phyloP scores from a whole-genome alignment of 2,329 filamentous ascomycete species.

The Ceratocystis cubensis region DNA sequence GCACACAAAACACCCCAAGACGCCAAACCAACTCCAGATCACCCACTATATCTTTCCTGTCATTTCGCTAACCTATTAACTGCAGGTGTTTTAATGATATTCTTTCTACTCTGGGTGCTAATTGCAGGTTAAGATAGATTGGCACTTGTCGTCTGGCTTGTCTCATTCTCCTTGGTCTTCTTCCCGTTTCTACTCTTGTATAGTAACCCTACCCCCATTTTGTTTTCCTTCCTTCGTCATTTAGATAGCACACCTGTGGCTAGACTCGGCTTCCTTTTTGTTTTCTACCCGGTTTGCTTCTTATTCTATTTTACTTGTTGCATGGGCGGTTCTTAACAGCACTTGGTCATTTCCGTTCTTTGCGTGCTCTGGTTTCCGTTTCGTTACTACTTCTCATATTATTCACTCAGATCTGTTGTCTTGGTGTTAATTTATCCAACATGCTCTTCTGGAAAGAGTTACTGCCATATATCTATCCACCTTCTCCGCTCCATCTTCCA shows the following conservation, averaged over 20 bases:
- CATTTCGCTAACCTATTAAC: slow-evolving; percentile 34
- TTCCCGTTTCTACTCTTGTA: neutral
- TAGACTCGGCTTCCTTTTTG: neutral
- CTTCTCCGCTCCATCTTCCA: neutral
- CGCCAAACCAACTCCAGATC: neutral
- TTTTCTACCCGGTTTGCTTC: neutral
- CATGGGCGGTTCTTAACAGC: slow-evolving; percentile 22
- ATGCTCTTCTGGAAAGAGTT: slow-evolving; percentile 10
- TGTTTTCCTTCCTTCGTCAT: neutral
- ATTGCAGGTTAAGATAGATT: slow-evolving; percentile 38
- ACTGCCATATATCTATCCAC: neutral
- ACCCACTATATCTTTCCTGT: neutral
- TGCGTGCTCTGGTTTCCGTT: too few species aligned
- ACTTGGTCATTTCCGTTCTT: neutral
- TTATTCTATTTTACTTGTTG: neutral
- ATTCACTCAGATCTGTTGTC: neutral
- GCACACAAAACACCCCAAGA: neutral
- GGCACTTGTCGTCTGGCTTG: neutral
- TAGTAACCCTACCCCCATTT: neutral
- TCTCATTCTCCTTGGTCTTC: neutral
- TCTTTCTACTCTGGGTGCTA: slow-evolving; percentile 65
- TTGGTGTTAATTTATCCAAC: neutral
- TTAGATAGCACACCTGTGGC: neutral
- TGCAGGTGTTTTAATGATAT: slow-evolving; percentile 74
- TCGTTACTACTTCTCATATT: neutral